Percentiles rank a stretch among this genome's conserved stretches.
These are phyloP conservation scores for Pyracantha coccinea DNA, from an alignment of 331 rosid species.

Conservation along the genomic window DNA sequence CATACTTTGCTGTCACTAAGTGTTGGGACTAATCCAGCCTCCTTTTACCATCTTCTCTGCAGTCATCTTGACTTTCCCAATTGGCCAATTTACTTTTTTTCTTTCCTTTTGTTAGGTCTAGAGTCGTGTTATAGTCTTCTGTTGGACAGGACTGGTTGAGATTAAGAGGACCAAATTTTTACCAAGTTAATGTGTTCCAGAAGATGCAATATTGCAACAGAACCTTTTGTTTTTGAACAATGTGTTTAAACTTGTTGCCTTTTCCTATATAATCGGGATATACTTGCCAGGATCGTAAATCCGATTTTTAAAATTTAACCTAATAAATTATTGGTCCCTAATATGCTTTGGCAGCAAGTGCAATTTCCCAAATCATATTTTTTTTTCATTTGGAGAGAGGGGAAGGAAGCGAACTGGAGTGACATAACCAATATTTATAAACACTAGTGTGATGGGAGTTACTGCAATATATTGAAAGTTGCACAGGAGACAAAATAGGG, in stretches of 20 bases:
- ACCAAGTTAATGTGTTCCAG: background rate
- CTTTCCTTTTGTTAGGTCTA: background rate
- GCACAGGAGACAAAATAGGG: too few species aligned
- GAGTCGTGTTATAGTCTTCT: background rate
- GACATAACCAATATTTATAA: too few species aligned
- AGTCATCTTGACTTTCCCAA: background rate
- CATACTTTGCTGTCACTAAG: background rate
- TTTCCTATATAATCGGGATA: background rate
- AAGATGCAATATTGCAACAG: background rate
- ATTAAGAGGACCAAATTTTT: background rate
- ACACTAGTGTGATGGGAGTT: too few species aligned
- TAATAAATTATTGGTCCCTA: too few species aligned
- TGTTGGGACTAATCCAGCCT: background rate
- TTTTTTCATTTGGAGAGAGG: too few species aligned
- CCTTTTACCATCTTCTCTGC: background rate
- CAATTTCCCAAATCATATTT: too few species aligned
- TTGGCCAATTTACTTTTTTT: background rate
- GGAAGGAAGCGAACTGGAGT: too few species aligned
- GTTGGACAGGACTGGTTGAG: background rate
- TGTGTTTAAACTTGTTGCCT: background rate
- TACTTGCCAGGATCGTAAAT: background rate
- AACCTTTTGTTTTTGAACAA: too few species aligned
- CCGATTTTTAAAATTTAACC: background rate
- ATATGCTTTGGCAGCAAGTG: too few species aligned
- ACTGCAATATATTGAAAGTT: too few species aligned